A percentile compares a stretch with the other conserved stretches of the same genome.
phyloP scores from a whole-genome alignment of 345 rosid species.

The Salix koriyanagi region DNA sequence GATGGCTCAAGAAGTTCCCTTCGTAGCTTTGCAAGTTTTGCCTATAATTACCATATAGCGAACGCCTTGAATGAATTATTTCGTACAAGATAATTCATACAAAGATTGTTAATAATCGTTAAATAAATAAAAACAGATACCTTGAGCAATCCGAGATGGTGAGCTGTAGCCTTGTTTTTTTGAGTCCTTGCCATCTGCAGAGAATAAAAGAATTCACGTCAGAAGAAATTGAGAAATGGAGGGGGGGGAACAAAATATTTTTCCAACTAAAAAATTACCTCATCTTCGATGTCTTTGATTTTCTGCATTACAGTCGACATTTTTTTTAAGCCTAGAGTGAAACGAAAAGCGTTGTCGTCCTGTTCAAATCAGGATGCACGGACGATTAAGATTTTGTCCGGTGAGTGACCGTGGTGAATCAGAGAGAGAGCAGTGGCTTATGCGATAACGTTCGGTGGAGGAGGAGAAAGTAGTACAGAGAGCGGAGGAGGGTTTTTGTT shows the following conservation, averaged over 20 bases:
- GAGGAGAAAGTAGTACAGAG: too few species aligned
- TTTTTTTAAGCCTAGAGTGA: slow-evolving; percentile 3
- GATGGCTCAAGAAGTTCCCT: slow-evolving; percentile 91
- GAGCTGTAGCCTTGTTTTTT: slow-evolving; percentile 97
- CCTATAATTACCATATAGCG: slow-evolving; percentile 33
- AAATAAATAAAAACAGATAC: slow-evolving; percentile 23
- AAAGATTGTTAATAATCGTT: too few species aligned
- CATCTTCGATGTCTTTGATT: slow-evolving; percentile 92
- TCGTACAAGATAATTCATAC: background rate
- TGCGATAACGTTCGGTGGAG: too few species aligned
- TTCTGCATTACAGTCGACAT: slow-evolving; percentile 87
- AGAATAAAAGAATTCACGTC: slow-evolving; percentile 4
- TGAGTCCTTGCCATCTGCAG: slow-evolving; percentile 94
- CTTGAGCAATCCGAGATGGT: slow-evolving; percentile 95
- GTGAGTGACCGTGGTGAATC: too few species aligned
- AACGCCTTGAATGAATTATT: background rate
- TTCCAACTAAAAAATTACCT: slow-evolving; percentile 32
- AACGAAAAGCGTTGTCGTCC: too few species aligned
- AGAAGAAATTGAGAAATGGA: too few species aligned
- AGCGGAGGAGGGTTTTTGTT: too few species aligned
- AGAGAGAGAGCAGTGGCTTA: too few species aligned
- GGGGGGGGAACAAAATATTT: background rate
- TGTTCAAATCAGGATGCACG: too few species aligned
- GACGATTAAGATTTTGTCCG: too few species aligned
- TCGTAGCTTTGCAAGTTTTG: slow-evolving; percentile 89